phyloP scores from a whole-genome alignment of 176 grass and related monocot genomes.

The Eremochloa ophiuroides region DNA sequence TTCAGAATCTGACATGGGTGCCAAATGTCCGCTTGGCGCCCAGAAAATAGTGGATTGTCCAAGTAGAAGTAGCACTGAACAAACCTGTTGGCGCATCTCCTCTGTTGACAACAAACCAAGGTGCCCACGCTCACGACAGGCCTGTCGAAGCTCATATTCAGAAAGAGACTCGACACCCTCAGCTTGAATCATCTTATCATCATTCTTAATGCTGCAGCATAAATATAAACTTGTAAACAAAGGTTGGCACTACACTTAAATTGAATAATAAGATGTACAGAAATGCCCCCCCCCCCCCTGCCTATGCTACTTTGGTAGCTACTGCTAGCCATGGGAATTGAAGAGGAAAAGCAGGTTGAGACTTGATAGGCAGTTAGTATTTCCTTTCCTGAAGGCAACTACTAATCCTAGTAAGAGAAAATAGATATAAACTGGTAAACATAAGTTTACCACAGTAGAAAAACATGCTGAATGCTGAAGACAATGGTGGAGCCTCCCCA shows the following conservation, averaged over 20 bases:
- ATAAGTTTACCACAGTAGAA: no score
- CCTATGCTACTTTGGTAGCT: background rate
- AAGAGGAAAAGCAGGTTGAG: background rate
- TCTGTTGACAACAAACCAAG: conserved; percentile 79
- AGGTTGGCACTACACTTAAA: background rate
- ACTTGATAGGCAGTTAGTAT: background rate
- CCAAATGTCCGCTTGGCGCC: background rate
- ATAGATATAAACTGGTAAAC: no score
- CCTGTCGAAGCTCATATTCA: conserved; percentile 88
- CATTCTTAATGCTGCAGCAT: conserved; percentile 75
- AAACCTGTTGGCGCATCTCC: conserved; percentile 92
- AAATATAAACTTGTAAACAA: conserved; percentile 21
- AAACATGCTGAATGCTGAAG: background rate
- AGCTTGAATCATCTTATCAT: conserved; percentile 83
- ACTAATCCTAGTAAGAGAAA: no score
- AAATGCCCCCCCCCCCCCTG: background rate
- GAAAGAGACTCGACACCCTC: conserved; percentile 90
- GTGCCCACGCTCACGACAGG: conserved; percentile 83
- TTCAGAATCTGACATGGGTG: background rate
- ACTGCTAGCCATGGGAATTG: background rate
- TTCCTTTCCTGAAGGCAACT: background rate
- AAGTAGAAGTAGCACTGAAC: background rate
- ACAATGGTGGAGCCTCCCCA: no score
- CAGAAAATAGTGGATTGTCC: background rate
- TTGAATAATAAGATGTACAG: background rate